A percentile compares a stretch with the other conserved stretches of the same genome.
Evolutionary conservation across 768 basidiomycete species (phyloP).

Genomic region (Psilocybe cubensis): DNA sequence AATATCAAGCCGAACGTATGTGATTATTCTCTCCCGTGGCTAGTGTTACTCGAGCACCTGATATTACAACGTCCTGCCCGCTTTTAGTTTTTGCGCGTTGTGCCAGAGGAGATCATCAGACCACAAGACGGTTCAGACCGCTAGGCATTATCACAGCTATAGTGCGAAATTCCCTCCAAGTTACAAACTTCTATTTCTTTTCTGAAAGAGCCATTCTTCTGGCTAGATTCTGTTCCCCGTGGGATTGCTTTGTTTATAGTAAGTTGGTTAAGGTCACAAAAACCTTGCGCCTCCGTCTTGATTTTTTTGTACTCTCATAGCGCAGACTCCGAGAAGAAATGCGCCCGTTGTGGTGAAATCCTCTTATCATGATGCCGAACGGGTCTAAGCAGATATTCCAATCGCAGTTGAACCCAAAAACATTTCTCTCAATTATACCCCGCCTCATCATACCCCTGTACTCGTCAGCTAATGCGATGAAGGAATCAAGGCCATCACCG

Average conservation of each 20-base stretch:
- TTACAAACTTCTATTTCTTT: background rate
- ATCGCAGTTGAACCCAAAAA: no score
- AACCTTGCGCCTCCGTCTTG: background rate
- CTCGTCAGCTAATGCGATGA: no score
- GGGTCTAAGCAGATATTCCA: no score
- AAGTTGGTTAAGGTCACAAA: background rate
- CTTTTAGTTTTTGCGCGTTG: slow-evolving; percentile 10
- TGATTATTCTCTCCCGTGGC: background rate
- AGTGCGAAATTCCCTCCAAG: slow-evolving; percentile 4
- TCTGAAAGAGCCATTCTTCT: background rate
- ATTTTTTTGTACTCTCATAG: background rate
- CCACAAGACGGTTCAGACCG: slow-evolving; percentile 12
- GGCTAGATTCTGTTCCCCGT: slow-evolving; percentile 12
- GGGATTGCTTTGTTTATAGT: slow-evolving; percentile 14
- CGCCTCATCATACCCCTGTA: no score
- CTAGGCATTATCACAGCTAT: slow-evolving; percentile 18
- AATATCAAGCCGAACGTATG: slow-evolving; percentile 1
- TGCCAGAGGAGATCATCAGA: slow-evolving; percentile 15
- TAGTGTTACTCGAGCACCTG: no score
- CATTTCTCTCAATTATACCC: no score
- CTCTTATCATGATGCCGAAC: no score
- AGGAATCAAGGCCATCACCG: no score
- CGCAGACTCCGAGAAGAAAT: background rate
- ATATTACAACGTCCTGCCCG: background rate
- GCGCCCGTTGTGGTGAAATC: background rate